Percentiles rank a stretch among this genome's conserved stretches.
Conservation (phyloP, 2,329 filamentous ascomycete species). For the Epichloe coenophiala region DNA sequence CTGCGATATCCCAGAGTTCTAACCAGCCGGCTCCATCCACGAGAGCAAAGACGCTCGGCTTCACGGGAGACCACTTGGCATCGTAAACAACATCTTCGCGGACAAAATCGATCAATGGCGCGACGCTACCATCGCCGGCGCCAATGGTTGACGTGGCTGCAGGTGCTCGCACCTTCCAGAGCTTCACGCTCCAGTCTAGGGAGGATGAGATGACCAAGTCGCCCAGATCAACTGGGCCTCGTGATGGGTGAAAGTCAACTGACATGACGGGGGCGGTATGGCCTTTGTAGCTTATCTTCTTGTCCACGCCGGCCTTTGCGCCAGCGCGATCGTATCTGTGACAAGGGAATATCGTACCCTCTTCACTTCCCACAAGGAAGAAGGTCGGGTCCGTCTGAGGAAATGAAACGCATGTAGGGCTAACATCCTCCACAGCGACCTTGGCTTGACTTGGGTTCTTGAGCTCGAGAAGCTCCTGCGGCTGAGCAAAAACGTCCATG, state of each 20-base stretch:
- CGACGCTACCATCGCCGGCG: slow-evolving; percentile 38
- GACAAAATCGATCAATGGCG: slow-evolving; percentile 76
- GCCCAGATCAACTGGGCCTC: slow-evolving; percentile 84
- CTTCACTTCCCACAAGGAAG: slow-evolving; percentile 92
- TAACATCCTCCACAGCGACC: slow-evolving; percentile 69
- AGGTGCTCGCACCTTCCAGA: slow-evolving; percentile 86
- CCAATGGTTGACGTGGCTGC: slow-evolving; percentile 54
- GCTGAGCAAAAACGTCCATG: slow-evolving; percentile 93
- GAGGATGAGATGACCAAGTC: slow-evolving; percentile 87
- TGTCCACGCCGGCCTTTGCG: slow-evolving; percentile 89
- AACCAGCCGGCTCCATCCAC: slow-evolving; percentile 87
- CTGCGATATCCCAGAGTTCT: slow-evolving; percentile 89
- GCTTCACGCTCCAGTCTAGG: slow-evolving; percentile 91
- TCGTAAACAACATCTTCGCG: slow-evolving; percentile 97
- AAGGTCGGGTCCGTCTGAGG: slow-evolving; percentile 92
- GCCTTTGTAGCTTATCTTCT: slow-evolving; percentile 73
- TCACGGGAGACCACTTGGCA: slow-evolving; percentile 85
- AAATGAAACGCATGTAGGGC: slow-evolving; percentile 88
- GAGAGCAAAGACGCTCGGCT: slow-evolving; percentile 85
- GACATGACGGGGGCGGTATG: slow-evolving; percentile 94
- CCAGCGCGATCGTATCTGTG: slow-evolving; percentile 95
- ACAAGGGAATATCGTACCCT: slow-evolving; percentile 91
- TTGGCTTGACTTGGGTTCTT: slow-evolving; percentile 74
- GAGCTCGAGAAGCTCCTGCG: slow-evolving; percentile 84
- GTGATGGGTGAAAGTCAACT: slow-evolving; percentile 85